Base-by-base conservation (phyloP, 2,329 filamentous ascomycete genomes). In the Fusarium buxicola region DNA sequence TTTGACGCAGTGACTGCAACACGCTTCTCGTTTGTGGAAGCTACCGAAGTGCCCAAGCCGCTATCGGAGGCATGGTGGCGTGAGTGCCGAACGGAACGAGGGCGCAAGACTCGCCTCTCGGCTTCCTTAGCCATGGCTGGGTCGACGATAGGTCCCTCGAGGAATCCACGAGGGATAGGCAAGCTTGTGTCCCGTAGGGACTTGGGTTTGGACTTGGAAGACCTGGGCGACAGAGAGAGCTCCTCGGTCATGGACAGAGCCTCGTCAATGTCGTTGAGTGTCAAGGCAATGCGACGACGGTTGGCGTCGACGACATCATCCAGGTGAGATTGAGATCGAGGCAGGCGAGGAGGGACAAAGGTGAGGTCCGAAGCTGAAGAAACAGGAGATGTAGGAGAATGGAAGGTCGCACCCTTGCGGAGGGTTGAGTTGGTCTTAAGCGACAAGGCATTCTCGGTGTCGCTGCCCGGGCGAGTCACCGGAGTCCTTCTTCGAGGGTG, bases 11-110 rank as follows among this genome's bases (percentile, higher is more conserved):
- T 78, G 58, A 77, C 74, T 56, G 66, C 71, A 43, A 76, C 75
- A 65, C 79, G 75, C 73, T 86, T 84, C 64, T 86, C 82, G 53
- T 79, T 80, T 30, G 80, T 83, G 43, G 86, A 90, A 59, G 82
- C 85, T 71, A 97, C 83, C 36, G 93, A 97, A 38, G 92, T 91
- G 48, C 94, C 94, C 63, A 97, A 82, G 50, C 92, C 94, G 75
- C 93, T 96, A 79, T 97, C 94, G 13, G 92, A 95, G 57, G 86
- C 86, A 77, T 93, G 89, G 72, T 88, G 85, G 72, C 88, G 84
- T 38, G 81, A 82, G 58, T 80, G 79, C 72, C 87, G 84, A 55
- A 83, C 83, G 46, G 78, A 80, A 57, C 84, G 84, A 63, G 84
- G 82, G 57, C 83, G 85, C 63, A 84, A 75, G 35, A 83, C 77